Base-by-base conservation (phyloP, 805 yeast genomes). In the Saturnispora sanitii region DNA sequence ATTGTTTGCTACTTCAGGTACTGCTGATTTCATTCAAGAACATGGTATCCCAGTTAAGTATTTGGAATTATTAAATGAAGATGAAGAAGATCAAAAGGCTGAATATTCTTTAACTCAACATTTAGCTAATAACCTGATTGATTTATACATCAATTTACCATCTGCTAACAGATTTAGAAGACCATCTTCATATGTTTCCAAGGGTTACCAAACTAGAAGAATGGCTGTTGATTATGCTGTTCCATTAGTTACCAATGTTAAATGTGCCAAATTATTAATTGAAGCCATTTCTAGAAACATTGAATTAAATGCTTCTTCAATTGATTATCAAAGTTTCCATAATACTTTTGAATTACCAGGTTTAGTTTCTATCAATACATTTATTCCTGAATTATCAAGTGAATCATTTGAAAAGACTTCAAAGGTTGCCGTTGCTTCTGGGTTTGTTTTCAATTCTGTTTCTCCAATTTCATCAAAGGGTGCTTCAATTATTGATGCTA, bases 181-280 rank as follows among this genome's bases (percentile, higher is more conserved):
- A 66, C 99, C 99, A 46, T 96, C 99, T 42, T 82, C 90, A 47
- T 92, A 92, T 67, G 86, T 92, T 73, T 85, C 96, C 22, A 87
- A 84, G 68, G 99, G 99, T 62, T 92, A 92, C 73, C 79, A 77
- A 64, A 85, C 97, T 35, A 94, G 99, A 74, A 92, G 99, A 72
- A 84, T 92, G 97, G 98, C 99, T 52, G 96, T 92, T 50, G 99
- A 92, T 66, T 94, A 84, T 62, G 88, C 96, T 39, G 87, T 92
- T 59, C 99, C 99, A 38, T 73, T 92, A 61, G 95, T 92, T 38
- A 92, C 99, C 49, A 92, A 92, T 59, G 97, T 92, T 51, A 92
- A 92, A 67, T 81, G 88, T 71, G 99, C 99, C 47, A 92, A 92
- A 67, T 70, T 92, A 51, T 71, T 92, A 64, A 79, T 92, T 50